Evolutionary conservation across 1,284 basidiomycete species (phyloP).

Genomic region (Anthracocystis panici-leucophaei): DNA sequence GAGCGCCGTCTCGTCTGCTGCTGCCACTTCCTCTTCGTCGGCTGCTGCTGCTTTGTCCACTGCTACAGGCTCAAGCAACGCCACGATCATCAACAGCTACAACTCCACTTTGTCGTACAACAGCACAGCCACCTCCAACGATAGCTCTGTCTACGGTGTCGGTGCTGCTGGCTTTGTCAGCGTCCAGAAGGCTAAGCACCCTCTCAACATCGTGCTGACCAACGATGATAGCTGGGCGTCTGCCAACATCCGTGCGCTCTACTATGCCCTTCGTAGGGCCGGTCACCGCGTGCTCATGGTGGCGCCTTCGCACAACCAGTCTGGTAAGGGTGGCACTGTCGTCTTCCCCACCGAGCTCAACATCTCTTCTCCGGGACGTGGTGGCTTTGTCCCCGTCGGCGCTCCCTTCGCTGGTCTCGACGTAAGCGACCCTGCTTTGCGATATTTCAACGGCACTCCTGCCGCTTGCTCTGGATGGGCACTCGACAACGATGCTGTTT

Average conservation of each 20-base stretch:
- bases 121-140: constrained; percentile 23
- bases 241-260: constrained; percentile 56
- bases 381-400: constrained; percentile 42
- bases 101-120: constrained; percentile 36
- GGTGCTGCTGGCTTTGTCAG: constrained; percentile 45
- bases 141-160: constrained; percentile 41
- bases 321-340: constrained; percentile 62
- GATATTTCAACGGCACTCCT: constrained; percentile 61
- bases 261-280: constrained; percentile 58
- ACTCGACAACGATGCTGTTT: constrained; percentile 47
- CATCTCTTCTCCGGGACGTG: constrained; percentile 50
- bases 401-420: constrained; percentile 47
- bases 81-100: constrained; percentile 39
- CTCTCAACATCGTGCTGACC: constrained; percentile 62
- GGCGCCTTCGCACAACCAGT: constrained; percentile 55
- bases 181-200: constrained; percentile 41
- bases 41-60: constrained; percentile 12
- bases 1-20: background rate
- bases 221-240: constrained; percentile 57
- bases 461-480: constrained; percentile 50
- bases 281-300: constrained; percentile 61
- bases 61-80: constrained; percentile 9
- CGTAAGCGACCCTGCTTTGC: constrained; percentile 39
- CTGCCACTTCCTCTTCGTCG: background rate
- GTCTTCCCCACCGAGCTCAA: constrained; percentile 55